Percentiles rank a stretch among this genome's conserved stretches.
These are phyloP conservation scores for Mycena indigotica DNA, from an alignment of 768 basidiomycete species.

Conservation along the genomic window DNA sequence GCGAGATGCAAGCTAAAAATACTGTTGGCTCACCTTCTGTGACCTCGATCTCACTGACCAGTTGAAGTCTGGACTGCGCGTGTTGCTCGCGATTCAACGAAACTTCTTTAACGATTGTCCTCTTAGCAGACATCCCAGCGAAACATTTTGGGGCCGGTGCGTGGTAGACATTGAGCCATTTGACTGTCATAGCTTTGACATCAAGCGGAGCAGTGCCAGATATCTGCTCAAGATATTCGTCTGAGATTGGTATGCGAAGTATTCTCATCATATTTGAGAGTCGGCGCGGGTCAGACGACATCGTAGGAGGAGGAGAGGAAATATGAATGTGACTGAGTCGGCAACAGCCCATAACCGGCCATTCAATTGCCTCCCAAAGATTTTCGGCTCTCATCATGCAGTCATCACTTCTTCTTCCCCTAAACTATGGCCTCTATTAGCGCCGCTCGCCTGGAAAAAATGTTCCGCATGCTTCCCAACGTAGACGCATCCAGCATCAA, in stretches of 20 bases:
- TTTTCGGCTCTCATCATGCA: too few species aligned
- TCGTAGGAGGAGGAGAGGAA: not conserved
- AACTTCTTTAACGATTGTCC: constrained; percentile 13
- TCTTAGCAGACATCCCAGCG: constrained; percentile 4
- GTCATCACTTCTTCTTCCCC: not conserved
- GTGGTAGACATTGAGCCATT: constrained; percentile 39
- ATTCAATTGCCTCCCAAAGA: too few species aligned
- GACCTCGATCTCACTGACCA: constrained; percentile 46
- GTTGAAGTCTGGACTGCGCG: constrained; percentile 21
- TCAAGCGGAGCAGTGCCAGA: constrained; percentile 38
- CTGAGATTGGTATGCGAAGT: constrained; percentile 25
- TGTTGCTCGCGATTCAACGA: constrained; percentile 13
- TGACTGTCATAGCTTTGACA: constrained; percentile 40
- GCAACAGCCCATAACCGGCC: too few species aligned
- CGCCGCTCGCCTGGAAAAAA: not conserved
- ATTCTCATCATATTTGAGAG: constrained; percentile 4
- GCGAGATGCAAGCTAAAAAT: not conserved
- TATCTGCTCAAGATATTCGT: constrained; percentile 29
- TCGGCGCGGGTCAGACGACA: not conserved
- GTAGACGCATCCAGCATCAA: not conserved
- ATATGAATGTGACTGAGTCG: too few species aligned
- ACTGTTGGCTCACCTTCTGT: constrained; percentile 40
- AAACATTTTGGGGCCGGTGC: constrained; percentile 22
- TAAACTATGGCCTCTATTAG: not conserved
- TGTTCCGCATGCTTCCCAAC: not conserved